Conservation (phyloP, 2,329 filamentous ascomycete genomes). For the Fusarium pseudocircinatum region DNA sequence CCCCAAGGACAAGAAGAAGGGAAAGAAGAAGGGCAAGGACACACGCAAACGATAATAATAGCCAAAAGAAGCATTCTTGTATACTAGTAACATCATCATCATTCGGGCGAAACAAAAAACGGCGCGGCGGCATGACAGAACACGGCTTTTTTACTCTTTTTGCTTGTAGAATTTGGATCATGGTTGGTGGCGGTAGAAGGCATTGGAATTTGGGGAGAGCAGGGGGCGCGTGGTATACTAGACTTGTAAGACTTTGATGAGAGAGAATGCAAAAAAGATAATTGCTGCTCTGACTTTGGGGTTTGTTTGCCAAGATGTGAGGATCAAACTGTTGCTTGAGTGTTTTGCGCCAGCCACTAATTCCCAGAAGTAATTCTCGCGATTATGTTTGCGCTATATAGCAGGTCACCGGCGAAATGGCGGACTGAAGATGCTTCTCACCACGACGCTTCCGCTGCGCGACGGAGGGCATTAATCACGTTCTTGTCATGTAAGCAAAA, state of each 20-base stretch:
- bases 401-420: background rate
- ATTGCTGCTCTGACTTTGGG: background rate
- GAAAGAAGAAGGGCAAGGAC: conserved; percentile 68
- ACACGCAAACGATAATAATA: conserved; percentile 57
- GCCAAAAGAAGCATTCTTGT: conserved; percentile 2
- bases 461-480: background rate
- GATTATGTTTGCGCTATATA: too few relatives aligned
- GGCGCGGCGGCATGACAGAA: conserved; percentile 14
- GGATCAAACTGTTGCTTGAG: background rate
- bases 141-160: background rate
- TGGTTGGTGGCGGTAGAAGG: conserved; percentile 11
- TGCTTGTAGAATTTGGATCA: conserved; percentile 8
- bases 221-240: conserved; percentile 6
- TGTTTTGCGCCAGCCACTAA: background rate
- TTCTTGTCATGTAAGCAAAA: background rate
- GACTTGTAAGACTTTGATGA: conserved; percentile 25
- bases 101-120: conserved; percentile 13
- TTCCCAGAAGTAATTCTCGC: background rate
- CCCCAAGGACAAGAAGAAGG: conserved; percentile 72
- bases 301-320: background rate
- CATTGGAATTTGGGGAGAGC: conserved; percentile 26
- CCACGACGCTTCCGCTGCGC: background rate
- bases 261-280: conserved; percentile 1
- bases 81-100: conserved; percentile 20
- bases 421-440: background rate